Conservation (phyloP, 148 eudicot species). For the Talinum fruticosum region DNA sequence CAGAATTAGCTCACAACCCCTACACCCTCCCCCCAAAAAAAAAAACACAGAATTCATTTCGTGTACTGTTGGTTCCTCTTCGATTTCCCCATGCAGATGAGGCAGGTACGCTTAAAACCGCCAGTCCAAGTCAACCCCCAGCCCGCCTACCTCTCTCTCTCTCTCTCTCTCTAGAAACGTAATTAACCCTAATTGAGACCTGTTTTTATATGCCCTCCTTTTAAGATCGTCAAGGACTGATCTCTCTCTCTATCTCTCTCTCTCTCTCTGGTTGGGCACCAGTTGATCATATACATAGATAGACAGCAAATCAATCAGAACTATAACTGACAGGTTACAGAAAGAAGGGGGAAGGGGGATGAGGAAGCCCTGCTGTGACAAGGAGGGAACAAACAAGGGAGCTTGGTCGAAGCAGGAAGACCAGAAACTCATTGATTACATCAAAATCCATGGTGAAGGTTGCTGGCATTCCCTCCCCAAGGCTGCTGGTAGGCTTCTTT, state of each 20-base stretch:
- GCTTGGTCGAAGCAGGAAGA: conserved; percentile 54
- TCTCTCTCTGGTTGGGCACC: neutral
- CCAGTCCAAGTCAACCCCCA: conserved; percentile 34
- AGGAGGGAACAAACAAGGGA: conserved; percentile 37
- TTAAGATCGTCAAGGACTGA: neutral
- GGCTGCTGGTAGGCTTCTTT: conserved; percentile 37
- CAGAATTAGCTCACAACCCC: no score
- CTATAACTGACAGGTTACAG: no score
- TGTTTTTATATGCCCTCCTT: conserved; percentile 1
- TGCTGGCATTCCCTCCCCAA: conserved; percentile 40
- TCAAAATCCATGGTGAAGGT: conserved; percentile 43
- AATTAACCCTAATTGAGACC: neutral
- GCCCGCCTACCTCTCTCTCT: neutral
- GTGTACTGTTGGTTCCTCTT: neutral
- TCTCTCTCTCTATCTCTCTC: neutral
- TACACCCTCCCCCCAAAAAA: no score
- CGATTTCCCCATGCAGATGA: conserved; percentile 2
- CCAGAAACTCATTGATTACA: conserved; percentile 40
- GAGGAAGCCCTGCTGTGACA: conserved; percentile 43
- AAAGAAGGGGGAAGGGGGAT: conserved; percentile 5
- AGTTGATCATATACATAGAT: no score
- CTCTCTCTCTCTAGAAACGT: neutral
- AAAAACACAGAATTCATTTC: neutral
- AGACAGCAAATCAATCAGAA: no score
- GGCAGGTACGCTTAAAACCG: conserved; percentile 16